Base-by-base conservation (phyloP, 2,329 filamentous ascomycete species). In the Neopestalotiopsis sp. region DNA sequence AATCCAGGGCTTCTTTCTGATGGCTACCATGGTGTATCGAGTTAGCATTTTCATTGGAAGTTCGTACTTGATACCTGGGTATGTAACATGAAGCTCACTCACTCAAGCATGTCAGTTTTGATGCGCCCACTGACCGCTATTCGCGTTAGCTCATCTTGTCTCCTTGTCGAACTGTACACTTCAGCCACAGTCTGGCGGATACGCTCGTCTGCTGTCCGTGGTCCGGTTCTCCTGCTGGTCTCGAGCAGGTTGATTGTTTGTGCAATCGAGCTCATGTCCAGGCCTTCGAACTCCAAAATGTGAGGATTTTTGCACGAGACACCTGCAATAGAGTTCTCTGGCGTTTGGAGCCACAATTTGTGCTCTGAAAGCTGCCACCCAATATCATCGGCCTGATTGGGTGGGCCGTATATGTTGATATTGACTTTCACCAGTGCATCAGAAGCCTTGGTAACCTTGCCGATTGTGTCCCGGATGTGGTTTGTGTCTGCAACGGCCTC, bases 131-230 rank as follows among this genome's bases (percentile, higher is more conserved):
- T n/a, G n/a, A n/a, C n/a, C n/a, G n/a, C n/a, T n/a, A n/a, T n/a
- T n/a, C n/a, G n/a, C 0, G 72, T 68, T 4, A 79, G 66, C 5
- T 70, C 66, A 9, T 70, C 63, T 5, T 71, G 71, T 58, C 73
- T 73, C 14, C 72, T 69, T 2, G 74, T 68, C 5, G 70, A 70
- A 4, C 65, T 65, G n/a, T 77, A 69, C 0, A 76, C 71, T 5
- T 73, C 70, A 2, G 61, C 3, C 10, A 77, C 70, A 34, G 66
- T 53, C 32, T 67, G 20, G 45, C 69, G 34, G 61, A 74, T 24
- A 13, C 59, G 66, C 13, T 71, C 69, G 30, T 71, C 70, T 17
- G 56, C 56, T 1, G 61, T 65, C 14, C 64, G 67, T 24, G 67
- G 67, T n/a, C n/a, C n/a, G n/a, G n/a, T n/a, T n/a, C n/a, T n/a